These are phyloP conservation scores for Flueggea neowawraea DNA, from an alignment of 441 rosid species.

Conservation along the genomic window DNA sequence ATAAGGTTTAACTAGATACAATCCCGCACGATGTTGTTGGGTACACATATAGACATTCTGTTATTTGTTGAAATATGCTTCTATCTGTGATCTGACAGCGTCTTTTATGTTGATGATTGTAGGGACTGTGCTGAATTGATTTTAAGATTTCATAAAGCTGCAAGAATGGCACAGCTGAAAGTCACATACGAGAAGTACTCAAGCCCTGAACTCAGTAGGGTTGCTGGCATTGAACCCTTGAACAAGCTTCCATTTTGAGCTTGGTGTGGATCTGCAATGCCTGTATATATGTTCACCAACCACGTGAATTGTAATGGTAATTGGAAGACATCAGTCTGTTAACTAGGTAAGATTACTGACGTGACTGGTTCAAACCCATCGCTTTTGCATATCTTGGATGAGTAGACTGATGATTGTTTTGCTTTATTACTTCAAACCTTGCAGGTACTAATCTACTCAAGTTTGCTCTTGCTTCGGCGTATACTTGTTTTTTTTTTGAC, in stretches of 20 bases:
- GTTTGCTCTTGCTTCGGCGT: too few species aligned
- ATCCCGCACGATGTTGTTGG: neutral
- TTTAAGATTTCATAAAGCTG: conserved; percentile 65
- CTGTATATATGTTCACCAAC: conserved; percentile 3
- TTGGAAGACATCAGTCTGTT: neutral
- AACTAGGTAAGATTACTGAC: too few species aligned
- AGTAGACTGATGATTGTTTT: too few species aligned
- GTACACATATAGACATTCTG: too few species aligned
- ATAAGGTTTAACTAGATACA: conserved; percentile 41
- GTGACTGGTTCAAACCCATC: too few species aligned
- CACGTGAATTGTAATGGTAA: neutral
- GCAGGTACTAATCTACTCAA: too few species aligned
- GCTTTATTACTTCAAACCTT: too few species aligned
- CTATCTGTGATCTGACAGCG: too few species aligned
- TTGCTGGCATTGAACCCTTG: conserved; percentile 66
- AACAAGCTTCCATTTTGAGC: conserved; percentile 42
- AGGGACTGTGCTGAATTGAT: conserved; percentile 89
- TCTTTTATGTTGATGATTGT: conserved; percentile 6
- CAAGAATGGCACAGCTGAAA: conserved; percentile 49
- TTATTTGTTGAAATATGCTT: too few species aligned
- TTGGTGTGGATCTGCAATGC: neutral
- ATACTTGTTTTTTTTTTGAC: too few species aligned
- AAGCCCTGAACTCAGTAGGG: conserved; percentile 40
- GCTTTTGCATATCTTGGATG: too few species aligned
- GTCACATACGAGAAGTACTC: conserved; percentile 79